Evolutionary conservation across 2,329 filamentous ascomycete species (phyloP).

Genomic region (Coniochaeta pulveracea): DNA sequence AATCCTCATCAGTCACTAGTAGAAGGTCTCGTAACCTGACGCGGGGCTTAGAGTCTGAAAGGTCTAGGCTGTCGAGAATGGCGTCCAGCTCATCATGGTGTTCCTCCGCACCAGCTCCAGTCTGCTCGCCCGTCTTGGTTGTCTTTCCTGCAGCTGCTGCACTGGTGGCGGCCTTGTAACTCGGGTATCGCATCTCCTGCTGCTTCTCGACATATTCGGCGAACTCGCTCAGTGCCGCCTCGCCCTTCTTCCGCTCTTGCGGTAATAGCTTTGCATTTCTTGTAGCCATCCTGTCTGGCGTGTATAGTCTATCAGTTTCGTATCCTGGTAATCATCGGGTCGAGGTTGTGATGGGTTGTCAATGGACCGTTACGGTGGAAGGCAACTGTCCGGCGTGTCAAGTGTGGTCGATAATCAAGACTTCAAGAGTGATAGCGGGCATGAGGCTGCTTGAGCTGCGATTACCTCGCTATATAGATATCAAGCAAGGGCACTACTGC

Average conservation of each 20-base stretch:
- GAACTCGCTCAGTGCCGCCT: slow-evolving; percentile 88
- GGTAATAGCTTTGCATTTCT: slow-evolving; percentile 55
- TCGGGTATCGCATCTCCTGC: slow-evolving; percentile 60
- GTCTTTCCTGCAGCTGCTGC: slow-evolving; percentile 17
- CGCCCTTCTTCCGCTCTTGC: slow-evolving; percentile 76
- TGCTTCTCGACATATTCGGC: slow-evolving; percentile 96
- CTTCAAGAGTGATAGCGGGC: too few species aligned
- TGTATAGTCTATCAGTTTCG: slow-evolving; percentile 7
- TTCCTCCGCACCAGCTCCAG: slow-evolving; percentile 19
- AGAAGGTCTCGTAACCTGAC: slow-evolving; percentile 68
- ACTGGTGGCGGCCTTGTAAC: slow-evolving; percentile 17
- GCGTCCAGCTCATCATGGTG: slow-evolving; percentile 82
- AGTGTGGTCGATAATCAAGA: too few species aligned
- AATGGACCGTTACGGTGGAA: too few species aligned
- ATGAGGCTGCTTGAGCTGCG: too few species aligned
- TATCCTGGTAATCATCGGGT: slow-evolving; percentile 22
- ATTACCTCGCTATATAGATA: too few species aligned
- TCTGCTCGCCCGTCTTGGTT: slow-evolving; percentile 15
- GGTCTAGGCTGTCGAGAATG: slow-evolving; percentile 80
- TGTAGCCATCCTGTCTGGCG: slow-evolving; percentile 8
- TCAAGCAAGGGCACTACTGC: too few species aligned
- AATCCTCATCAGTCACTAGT: slow-evolving; percentile 37
- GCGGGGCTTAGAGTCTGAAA: slow-evolving; percentile 57
- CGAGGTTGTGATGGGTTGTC: too few species aligned
- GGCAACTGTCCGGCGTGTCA: too few species aligned